Evolutionary conservation across 106 monocot genomes (phyloP).

Genomic region (Triglochin maritima): DNA sequence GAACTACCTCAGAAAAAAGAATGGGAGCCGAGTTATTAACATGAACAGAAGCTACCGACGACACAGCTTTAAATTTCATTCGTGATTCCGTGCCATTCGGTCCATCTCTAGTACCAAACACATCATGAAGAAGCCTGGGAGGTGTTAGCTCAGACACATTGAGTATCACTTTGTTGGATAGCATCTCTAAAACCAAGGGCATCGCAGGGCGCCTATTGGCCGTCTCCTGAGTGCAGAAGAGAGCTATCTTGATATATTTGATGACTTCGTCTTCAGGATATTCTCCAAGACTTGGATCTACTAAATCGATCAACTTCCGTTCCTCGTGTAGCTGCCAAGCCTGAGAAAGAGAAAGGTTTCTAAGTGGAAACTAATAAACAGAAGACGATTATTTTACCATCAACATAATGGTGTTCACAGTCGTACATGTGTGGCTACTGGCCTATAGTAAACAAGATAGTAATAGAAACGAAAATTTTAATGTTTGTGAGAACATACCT

Average conservation of each 20-base stretch:
- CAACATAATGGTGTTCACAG: no score
- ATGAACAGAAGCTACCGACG: background rate
- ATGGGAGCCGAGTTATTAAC: background rate
- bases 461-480: no score
- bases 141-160: constrained; percentile 46
- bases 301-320: constrained; percentile 30
- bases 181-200: constrained; percentile 53
- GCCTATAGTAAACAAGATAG: no score
- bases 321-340: constrained; percentile 62
- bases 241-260: constrained; percentile 49
- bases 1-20: constrained; percentile 2
- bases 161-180: constrained; percentile 32
- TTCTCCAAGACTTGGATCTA: constrained; percentile 42
- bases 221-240: constrained; percentile 64
- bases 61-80: constrained; percentile 7
- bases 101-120: constrained; percentile 1
- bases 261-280: constrained; percentile 52
- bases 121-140: constrained; percentile 40
- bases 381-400: no score
- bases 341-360: constrained; percentile 22
- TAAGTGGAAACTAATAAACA: no score
- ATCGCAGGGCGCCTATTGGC: constrained; percentile 48
- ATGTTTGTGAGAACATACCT: constrained; percentile 16
- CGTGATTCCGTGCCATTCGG: constrained; percentile 14
- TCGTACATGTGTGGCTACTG: no score